Conservation (phyloP, 805 yeast species). For the Lipomyces sp. region DNA sequence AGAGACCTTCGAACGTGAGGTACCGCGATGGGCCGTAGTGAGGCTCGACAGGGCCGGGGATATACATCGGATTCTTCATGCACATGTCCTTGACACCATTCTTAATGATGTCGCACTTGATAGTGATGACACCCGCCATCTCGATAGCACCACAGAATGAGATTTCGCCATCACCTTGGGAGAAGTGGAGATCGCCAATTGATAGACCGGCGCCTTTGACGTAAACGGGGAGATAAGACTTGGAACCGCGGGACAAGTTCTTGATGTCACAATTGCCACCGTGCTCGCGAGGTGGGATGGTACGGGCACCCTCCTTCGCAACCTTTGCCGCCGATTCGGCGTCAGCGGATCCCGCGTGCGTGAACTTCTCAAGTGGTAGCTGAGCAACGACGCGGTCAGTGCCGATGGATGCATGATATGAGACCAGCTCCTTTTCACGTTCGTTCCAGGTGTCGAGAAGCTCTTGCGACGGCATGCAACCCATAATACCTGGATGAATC, state of each 20-base stretch:
- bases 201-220: slow-evolving; percentile 55
- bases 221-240: slow-evolving; percentile 55
- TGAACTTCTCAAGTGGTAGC: slow-evolving; percentile 48
- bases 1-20: slow-evolving; percentile 58
- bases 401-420: slow-evolving; percentile 31
- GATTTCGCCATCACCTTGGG: slow-evolving; percentile 61
- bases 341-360: slow-evolving; percentile 52
- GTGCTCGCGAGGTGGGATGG: slow-evolving; percentile 57
- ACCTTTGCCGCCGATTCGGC: slow-evolving; percentile 44
- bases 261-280: slow-evolving; percentile 62
- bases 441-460: slow-evolving; percentile 53
- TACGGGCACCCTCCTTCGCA: slow-evolving; percentile 55
- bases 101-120: slow-evolving; percentile 51
- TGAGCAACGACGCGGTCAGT: slow-evolving; percentile 50
- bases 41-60: slow-evolving; percentile 56
- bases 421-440: slow-evolving; percentile 50
- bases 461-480: slow-evolving; percentile 55
- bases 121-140: slow-evolving; percentile 56
- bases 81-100: slow-evolving; percentile 51
- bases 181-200: slow-evolving; percentile 57
- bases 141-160: slow-evolving; percentile 62
- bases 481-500: slow-evolving; percentile 57
- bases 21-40: slow-evolving; percentile 56
- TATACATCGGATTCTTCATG: slow-evolving; percentile 54
- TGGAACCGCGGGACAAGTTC: slow-evolving; percentile 56